These are phyloP conservation scores for Allium sativum DNA, from an alignment of 106 monocot species.

Conservation along the genomic window DNA sequence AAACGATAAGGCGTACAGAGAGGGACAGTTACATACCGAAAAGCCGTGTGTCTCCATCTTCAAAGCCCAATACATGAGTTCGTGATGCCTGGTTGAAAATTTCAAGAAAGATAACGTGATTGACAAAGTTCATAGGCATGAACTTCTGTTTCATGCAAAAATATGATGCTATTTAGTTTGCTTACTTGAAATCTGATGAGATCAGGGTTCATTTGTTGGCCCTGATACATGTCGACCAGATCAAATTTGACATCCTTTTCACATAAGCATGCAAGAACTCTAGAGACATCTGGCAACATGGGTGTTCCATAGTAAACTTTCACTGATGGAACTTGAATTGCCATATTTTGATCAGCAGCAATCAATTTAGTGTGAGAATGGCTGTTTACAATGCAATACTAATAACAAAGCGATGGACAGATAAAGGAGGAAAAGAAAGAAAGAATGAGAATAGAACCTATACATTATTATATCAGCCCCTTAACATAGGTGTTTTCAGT, in stretches of 20 bases:
- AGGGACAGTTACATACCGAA: constrained; percentile 19
- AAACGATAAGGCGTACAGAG: background rate
- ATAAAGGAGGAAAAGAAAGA: no score
- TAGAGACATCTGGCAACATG: constrained; percentile 45
- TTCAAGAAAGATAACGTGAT: background rate
- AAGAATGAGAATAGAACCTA: no score
- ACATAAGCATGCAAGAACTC: constrained; percentile 58
- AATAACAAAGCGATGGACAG: no score
- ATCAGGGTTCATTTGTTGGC: constrained; percentile 17
- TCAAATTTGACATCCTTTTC: constrained; percentile 59
- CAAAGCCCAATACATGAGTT: constrained; percentile 19
- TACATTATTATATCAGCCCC: no score
- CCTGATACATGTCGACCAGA: constrained; percentile 29
- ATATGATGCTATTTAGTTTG: background rate
- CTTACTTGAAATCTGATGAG: constrained; percentile 50
- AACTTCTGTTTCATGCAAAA: background rate
- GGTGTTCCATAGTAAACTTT: constrained; percentile 52
- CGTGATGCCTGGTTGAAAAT: constrained; percentile 2
- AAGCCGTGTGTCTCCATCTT: constrained; percentile 31
- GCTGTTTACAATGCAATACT: no score
- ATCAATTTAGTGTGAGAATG: no score
- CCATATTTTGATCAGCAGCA: constrained; percentile 3
- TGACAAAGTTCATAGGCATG: background rate
- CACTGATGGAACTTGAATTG: constrained; percentile 7
- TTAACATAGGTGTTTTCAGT: no score